phyloP scores from a whole-genome alignment of 257 asterid species.

The Solanum okadae region DNA sequence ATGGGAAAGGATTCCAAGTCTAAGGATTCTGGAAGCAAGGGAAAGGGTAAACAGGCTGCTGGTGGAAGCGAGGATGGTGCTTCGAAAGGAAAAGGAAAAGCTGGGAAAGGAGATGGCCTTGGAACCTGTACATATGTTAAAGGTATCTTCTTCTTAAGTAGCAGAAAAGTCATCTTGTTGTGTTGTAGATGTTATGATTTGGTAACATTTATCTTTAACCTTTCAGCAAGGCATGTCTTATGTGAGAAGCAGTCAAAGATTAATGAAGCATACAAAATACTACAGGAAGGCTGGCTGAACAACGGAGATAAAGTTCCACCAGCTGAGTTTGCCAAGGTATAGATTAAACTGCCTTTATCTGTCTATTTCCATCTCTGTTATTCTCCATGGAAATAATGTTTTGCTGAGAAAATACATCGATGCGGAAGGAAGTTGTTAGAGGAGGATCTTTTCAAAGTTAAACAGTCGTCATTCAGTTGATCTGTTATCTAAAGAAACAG shows the following conservation, averaged over 20 bases:
- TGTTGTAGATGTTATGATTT: not conserved
- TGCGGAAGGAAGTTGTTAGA: not conserved
- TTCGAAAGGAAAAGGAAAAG: slow-evolving; percentile 89
- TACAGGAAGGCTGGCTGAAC: slow-evolving; percentile 93
- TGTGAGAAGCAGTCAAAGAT: slow-evolving; percentile 99
- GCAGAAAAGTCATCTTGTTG: not conserved
- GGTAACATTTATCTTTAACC: not conserved
- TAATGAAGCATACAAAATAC: slow-evolving; percentile 93
- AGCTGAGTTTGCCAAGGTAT: slow-evolving; percentile 96
- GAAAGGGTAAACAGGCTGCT: slow-evolving; percentile 87
- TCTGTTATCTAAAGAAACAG: not conserved
- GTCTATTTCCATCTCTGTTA: not conserved
- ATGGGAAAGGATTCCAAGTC: slow-evolving; percentile 27
- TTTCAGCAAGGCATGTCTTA: slow-evolving; percentile 83
- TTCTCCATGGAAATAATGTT: not conserved
- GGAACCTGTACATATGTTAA: slow-evolving; percentile 98
- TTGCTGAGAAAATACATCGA: not conserved
- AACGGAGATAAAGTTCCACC: slow-evolving; percentile 98
- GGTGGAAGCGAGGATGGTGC: slow-evolving; percentile 73
- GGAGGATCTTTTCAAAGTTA: not conserved
- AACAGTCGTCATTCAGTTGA: not conserved
- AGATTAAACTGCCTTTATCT: not conserved
- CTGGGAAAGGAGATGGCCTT: slow-evolving; percentile 67
- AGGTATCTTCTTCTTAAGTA: slow-evolving; percentile 37
- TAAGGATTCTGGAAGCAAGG: slow-evolving; percentile 55